Conservation (phyloP, 306 rosid genomes). For the Urtica urens region DNA sequence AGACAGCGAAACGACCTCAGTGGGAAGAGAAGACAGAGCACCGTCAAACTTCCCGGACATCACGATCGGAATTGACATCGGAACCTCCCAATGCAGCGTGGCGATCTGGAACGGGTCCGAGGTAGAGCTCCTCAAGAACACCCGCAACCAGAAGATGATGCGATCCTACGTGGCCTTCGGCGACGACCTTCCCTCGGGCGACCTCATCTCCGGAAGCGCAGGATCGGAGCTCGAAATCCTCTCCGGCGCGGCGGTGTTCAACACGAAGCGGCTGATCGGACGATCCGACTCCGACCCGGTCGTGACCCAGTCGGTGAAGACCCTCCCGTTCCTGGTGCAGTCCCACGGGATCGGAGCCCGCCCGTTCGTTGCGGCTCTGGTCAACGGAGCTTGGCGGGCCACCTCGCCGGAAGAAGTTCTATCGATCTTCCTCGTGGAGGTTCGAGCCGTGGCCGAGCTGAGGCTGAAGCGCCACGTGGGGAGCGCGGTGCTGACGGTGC, state of each 20-base stretch:
- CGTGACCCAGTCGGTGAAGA: slow-evolving; percentile 54
- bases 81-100: slow-evolving; percentile 82
- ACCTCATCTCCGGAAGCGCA: slow-evolving; percentile 37
- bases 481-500: slow-evolving; percentile 67
- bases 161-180: slow-evolving; percentile 65
- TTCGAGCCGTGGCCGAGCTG: slow-evolving; percentile 51
- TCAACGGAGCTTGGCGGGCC: slow-evolving; percentile 68
- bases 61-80: slow-evolving; percentile 77
- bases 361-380: slow-evolving; percentile 68
- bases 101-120: slow-evolving; percentile 81
- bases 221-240: slow-evolving; percentile 49
- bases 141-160: slow-evolving; percentile 62
- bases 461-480: slow-evolving; percentile 47
- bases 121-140: slow-evolving; percentile 62
- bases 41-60: slow-evolving; percentile 44
- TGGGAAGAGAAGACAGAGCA: slow-evolving; percentile 45
- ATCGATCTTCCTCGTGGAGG: slow-evolving; percentile 56
- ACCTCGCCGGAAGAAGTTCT: slow-evolving; percentile 75
- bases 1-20: slow-evolving; percentile 49
- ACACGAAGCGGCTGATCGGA: slow-evolving; percentile 81
- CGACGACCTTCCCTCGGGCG: slow-evolving; percentile 56
- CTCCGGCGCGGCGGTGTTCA: slow-evolving; percentile 71
- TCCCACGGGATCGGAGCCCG: slow-evolving; percentile 74
- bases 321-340: slow-evolving; percentile 87
- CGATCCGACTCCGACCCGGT: slow-evolving; percentile 83